phyloP scores from a whole-genome alignment of 2,329 filamentous ascomycete species.

The Claviceps sp. region DNA sequence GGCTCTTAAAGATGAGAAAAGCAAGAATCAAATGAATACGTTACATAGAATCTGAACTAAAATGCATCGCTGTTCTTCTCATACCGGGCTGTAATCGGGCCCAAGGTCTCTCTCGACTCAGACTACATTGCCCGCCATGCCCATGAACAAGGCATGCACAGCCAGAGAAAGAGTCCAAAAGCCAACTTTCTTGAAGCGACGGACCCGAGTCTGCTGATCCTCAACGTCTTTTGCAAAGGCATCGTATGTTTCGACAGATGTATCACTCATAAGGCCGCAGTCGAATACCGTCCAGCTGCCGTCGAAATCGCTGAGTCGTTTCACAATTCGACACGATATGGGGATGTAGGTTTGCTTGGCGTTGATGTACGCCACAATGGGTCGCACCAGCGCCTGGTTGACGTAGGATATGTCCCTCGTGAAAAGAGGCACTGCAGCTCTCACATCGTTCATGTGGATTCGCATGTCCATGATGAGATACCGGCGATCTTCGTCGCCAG shows the following conservation, averaged over 20 bases:
- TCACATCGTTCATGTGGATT: conserved; percentile 90
- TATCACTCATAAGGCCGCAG: conserved; percentile 84
- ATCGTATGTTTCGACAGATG: conserved; percentile 85
- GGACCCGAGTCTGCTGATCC: conserved; percentile 72
- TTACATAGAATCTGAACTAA: not conserved
- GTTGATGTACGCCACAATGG: conserved; percentile 97
- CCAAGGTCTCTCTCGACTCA: conserved; percentile 13
- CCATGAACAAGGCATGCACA: conserved; percentile 87
- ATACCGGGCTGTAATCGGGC: not conserved
- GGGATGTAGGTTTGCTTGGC: conserved; percentile 90
- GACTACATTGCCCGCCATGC: conserved; percentile 72
- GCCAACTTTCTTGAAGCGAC: conserved; percentile 87
- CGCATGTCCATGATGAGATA: conserved; percentile 89
- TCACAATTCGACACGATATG: conserved; percentile 87
- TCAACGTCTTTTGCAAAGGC: conserved; percentile 87
- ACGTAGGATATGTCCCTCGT: conserved; percentile 86
- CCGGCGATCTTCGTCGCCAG: conserved; percentile 48
- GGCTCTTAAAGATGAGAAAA: not conserved
- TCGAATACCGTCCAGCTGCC: conserved; percentile 93
- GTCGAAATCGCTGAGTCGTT: conserved; percentile 78
- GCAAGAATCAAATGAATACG: not conserved
- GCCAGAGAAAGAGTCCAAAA: conserved; percentile 91
- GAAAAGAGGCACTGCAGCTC: conserved; percentile 85
- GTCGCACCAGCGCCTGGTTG: conserved; percentile 86
- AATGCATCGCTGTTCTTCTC: not conserved